phyloP scores from a whole-genome alignment of 1,139 yeast species.

The Diutina catenulata region DNA sequence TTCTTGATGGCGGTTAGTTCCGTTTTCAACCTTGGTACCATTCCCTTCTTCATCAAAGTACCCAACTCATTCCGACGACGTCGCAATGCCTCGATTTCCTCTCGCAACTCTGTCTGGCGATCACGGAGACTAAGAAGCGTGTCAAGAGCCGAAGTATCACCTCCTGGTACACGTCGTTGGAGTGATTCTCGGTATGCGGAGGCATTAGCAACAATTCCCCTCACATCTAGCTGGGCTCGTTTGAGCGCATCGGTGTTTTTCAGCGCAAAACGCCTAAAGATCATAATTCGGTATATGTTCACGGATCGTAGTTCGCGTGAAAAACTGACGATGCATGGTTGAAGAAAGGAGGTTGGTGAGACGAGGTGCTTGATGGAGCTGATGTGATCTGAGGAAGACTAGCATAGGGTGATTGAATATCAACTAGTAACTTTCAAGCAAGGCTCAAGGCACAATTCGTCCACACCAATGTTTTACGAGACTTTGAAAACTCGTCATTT shows the following conservation, averaged over 20 bases:
- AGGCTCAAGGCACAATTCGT: too few species aligned
- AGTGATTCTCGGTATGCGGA: slow-evolving; percentile 34
- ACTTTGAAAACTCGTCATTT: too few species aligned
- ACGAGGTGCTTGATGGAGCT: too few species aligned
- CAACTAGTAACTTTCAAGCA: too few species aligned
- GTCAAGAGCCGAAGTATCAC: slow-evolving; percentile 16
- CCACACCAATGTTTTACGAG: too few species aligned
- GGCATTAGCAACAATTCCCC: slow-evolving; percentile 27
- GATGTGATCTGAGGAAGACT: too few species aligned
- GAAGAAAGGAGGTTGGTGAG: too few species aligned
- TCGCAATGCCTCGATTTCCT: slow-evolving; percentile 14
- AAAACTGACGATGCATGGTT: too few species aligned
- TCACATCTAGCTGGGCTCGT: slow-evolving; percentile 40
- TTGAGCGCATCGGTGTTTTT: slow-evolving; percentile 11
- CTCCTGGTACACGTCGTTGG: slow-evolving; percentile 22
- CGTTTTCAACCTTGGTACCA: slow-evolving; percentile 12
- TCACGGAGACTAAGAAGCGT: slow-evolving; percentile 14
- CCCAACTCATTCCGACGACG: slow-evolving; percentile 16
- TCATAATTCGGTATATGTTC: too few species aligned
- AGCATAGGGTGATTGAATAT: too few species aligned
- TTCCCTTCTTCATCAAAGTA: slow-evolving; percentile 12
- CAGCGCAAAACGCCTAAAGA: slow-evolving; percentile 7
- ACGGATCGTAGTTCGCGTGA: too few species aligned
- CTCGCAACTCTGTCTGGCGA: slow-evolving; percentile 9
- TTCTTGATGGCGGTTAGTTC: slow-evolving; percentile 25